A percentile compares a stretch with the other conserved stretches of the same genome.
Conservation (phyloP, 306 rosid genomes). For the Cicer cuneatum region DNA sequence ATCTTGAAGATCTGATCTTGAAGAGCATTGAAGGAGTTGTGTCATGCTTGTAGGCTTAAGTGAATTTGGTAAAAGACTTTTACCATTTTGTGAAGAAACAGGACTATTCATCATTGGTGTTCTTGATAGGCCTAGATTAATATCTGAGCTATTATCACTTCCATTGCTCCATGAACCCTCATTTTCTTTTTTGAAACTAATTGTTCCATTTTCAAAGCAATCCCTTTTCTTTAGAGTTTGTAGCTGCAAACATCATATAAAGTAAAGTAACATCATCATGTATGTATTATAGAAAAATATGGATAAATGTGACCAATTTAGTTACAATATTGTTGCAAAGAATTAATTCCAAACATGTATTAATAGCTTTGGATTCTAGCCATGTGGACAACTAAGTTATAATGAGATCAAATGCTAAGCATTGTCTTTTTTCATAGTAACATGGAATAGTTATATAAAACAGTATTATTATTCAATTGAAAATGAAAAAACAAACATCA, state of each 20-base stretch:
- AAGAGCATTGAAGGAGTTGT: slow-evolving; percentile 76
- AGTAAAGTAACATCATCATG: slow-evolving; percentile 30
- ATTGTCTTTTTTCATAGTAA: slow-evolving; percentile 47
- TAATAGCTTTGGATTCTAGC: slow-evolving; percentile 24
- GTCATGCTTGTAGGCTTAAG: slow-evolving; percentile 65
- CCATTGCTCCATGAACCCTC: slow-evolving; percentile 87
- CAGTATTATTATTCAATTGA: slow-evolving; percentile 8
- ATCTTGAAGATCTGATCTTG: slow-evolving; percentile 76
- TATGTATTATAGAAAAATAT: too few species aligned
- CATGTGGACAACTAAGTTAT: slow-evolving; percentile 39
- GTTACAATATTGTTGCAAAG: too few species aligned
- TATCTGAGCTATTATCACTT: slow-evolving; percentile 80
- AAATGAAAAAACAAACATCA: slow-evolving; percentile 41
- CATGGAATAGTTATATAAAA: slow-evolving; percentile 40
- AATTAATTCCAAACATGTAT: too few species aligned
- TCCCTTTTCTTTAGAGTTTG: slow-evolving; percentile 59
- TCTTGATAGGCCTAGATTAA: slow-evolving; percentile 76
- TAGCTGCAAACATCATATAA: slow-evolving; percentile 56
- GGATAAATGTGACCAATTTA: too few species aligned
- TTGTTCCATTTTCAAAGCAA: slow-evolving; percentile 48
- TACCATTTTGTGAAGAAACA: slow-evolving; percentile 56
- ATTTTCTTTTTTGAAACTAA: slow-evolving; percentile 59
- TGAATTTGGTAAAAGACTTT: slow-evolving; percentile 54
- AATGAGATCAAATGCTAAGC: slow-evolving; percentile 40
- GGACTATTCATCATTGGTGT: slow-evolving; percentile 61